These are phyloP conservation scores for Colletotrichum theobromicola DNA, from an alignment of 2,329 filamentous ascomycete genomes.

Conservation along the genomic window DNA sequence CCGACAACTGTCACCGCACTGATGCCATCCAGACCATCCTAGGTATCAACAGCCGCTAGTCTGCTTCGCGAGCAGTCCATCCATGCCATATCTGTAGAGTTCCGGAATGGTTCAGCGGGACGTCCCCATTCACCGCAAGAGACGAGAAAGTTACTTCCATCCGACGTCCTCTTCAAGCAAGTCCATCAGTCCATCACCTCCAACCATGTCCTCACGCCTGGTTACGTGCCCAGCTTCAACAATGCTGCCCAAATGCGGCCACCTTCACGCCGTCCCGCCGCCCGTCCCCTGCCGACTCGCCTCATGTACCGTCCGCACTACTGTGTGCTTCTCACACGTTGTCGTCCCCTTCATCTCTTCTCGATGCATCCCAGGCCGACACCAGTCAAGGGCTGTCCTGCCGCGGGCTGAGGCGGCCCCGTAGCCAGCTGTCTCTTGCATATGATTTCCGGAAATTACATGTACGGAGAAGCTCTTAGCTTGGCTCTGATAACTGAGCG, in stretches of 20 bases:
- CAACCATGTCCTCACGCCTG: background rate
- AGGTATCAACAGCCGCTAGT: conserved; percentile 11
- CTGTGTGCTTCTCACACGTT: background rate
- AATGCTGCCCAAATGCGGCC: conserved; percentile 16
- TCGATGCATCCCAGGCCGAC: background rate
- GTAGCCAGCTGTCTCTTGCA: conserved; percentile 35
- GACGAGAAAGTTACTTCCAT: conserved; percentile 8
- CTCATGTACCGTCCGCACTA: background rate
- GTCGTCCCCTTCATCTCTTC: background rate
- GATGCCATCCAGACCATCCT: conserved; percentile 13
- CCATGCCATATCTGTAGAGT: conserved; percentile 4
- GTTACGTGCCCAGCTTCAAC: background rate
- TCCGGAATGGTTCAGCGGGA: conserved; percentile 7
- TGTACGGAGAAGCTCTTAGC: conserved; percentile 16
- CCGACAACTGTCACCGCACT: conserved; percentile 9
- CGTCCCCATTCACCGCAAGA: conserved; percentile 11
- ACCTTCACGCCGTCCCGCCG: background rate
- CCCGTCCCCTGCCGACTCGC: background rate
- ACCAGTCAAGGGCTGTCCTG: conserved; percentile 28
- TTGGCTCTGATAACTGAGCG: conserved; percentile 39
- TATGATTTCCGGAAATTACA: conserved; percentile 40
- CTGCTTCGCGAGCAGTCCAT: background rate
- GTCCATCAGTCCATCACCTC: background rate
- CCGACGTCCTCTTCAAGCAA: background rate
- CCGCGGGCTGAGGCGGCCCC: conserved; percentile 32